Conservation (phyloP, 2,329 filamentous ascomycete genomes). For the Exophiala mesophila region DNA sequence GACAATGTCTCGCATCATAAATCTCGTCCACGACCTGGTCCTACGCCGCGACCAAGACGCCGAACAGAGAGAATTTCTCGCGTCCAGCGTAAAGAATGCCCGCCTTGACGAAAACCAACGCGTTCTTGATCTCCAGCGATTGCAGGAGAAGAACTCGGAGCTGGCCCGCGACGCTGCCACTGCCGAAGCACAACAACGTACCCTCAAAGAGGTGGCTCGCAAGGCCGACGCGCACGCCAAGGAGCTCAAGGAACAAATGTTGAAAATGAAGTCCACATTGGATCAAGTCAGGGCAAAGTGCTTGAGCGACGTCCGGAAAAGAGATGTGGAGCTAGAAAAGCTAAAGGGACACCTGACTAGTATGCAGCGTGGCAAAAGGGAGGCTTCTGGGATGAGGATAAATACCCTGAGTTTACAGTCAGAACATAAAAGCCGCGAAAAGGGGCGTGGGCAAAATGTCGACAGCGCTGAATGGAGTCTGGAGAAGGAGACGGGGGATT, state of each 20-base stretch:
- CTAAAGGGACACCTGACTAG: conserved; percentile 83
- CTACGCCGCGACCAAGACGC: conserved; percentile 86
- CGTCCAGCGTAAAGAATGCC: conserved; percentile 68
- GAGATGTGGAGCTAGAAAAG: conserved; percentile 81
- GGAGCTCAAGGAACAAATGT: conserved; percentile 77
- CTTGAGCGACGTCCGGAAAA: conserved; percentile 83
- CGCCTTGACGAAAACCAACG: conserved; percentile 72
- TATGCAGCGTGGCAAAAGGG: conserved; percentile 54
- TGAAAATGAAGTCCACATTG: conserved; percentile 71
- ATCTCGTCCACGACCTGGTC: conserved; percentile 89
- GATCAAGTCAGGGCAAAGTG: conserved; percentile 81
- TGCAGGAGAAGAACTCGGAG: conserved; percentile 53
- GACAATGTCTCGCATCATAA: conserved; percentile 82
- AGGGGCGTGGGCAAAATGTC: conserved; percentile 38
- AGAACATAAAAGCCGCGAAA: conserved; percentile 28
- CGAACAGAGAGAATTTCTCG: conserved; percentile 78
- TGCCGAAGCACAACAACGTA: conserved; percentile 65
- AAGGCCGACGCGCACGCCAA: conserved; percentile 69
- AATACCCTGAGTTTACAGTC: conserved; percentile 42
- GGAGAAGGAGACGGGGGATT: conserved; percentile 82
- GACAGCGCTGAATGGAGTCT: conserved; percentile 62
- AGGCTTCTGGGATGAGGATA: conserved; percentile 41
- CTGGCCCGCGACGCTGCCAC: conserved; percentile 53
- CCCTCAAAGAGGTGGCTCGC: conserved; percentile 64
- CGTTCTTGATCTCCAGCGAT: conserved; percentile 59